Evolutionary conservation across 2,329 filamentous ascomycete genomes (phyloP).

Genomic region (Trichoderma sp.): DNA sequence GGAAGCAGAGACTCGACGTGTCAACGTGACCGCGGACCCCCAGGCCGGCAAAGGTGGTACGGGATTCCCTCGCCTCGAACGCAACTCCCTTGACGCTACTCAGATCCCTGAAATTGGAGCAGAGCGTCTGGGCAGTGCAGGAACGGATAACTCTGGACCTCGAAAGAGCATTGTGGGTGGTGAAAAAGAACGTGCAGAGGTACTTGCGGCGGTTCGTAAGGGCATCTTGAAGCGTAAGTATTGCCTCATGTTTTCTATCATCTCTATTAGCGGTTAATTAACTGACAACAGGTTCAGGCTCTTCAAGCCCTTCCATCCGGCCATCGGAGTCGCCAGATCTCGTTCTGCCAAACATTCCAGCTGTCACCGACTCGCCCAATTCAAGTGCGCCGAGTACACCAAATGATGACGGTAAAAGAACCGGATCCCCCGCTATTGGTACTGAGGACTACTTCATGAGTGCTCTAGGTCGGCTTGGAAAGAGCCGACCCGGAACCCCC

Average conservation of each 20-base stretch:
- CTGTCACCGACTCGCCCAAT: constrained; percentile 72
- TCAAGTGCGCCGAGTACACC: constrained; percentile 89
- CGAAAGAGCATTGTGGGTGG: constrained; percentile 89
- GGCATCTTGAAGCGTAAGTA: constrained; percentile 85
- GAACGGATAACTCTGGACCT: constrained; percentile 59
- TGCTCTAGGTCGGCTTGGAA: constrained; percentile 66
- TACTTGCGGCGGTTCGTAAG: constrained; percentile 88
- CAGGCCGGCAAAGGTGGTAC: constrained; percentile 70
- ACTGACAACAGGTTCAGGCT: constrained; percentile 44
- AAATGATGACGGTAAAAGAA: constrained; percentile 68
- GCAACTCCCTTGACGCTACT: constrained; percentile 72
- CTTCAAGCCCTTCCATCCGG: constrained; percentile 64
- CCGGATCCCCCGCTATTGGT: constrained; percentile 69
- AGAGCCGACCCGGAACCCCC: constrained; percentile 78
- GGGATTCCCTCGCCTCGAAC: constrained; percentile 80
- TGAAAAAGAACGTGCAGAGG: constrained; percentile 85
- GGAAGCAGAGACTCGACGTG: constrained; percentile 83
- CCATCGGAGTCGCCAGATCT: constrained; percentile 58
- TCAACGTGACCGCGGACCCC: constrained; percentile 72
- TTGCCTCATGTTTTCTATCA: neutral
- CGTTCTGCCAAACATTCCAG: constrained; percentile 60
- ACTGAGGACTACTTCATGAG: constrained; percentile 90
- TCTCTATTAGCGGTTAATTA: neutral
- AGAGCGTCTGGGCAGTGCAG: constrained; percentile 55
- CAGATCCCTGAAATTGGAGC: constrained; percentile 44